phyloP scores from a whole-genome alignment of 2,329 filamentous ascomycete genomes.

The Diplodia sapinea region DNA sequence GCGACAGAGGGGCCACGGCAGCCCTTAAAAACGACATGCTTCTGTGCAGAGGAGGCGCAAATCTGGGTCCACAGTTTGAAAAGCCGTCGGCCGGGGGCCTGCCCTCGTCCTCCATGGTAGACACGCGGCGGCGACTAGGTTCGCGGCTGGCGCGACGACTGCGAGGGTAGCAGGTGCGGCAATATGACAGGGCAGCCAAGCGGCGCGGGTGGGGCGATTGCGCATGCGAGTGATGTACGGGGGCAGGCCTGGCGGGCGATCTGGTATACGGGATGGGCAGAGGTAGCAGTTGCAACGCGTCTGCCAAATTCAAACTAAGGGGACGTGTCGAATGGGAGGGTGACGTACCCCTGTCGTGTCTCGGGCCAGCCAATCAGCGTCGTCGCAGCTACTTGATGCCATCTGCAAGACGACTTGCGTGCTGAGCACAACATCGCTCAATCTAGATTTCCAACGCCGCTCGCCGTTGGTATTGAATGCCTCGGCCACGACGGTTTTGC shows the following conservation, averaged over 20 bases:
- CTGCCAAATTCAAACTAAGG: conserved; percentile 3
- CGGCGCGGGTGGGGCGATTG: conserved; percentile 16
- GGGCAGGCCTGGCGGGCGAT: background rate
- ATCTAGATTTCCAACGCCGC: background rate
- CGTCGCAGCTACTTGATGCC: conserved; percentile 17
- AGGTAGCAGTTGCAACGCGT: conserved; percentile 4
- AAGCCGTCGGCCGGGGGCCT: background rate
- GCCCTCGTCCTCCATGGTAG: background rate
- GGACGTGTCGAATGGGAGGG: conserved; percentile 23
- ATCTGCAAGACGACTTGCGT: conserved; percentile 26
- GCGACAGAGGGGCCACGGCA: conserved; percentile 12
- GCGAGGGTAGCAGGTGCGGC: background rate
- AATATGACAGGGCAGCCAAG: background rate
- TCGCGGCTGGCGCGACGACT: background rate
- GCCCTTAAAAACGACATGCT: conserved; percentile 23
- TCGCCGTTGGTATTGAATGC: background rate
- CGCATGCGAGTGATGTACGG: background rate
- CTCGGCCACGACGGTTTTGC: background rate
- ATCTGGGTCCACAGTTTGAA: conserved; percentile 3
- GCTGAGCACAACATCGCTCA: conserved; percentile 28
- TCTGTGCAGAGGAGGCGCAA: background rate
- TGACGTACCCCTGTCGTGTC: conserved; percentile 10
- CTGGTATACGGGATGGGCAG: conserved; percentile 8
- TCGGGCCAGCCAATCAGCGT: conserved; percentile 20
- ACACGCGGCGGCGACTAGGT: background rate